Base-by-base conservation (phyloP, 331 rosid species). In the Malus hybrid region DNA sequence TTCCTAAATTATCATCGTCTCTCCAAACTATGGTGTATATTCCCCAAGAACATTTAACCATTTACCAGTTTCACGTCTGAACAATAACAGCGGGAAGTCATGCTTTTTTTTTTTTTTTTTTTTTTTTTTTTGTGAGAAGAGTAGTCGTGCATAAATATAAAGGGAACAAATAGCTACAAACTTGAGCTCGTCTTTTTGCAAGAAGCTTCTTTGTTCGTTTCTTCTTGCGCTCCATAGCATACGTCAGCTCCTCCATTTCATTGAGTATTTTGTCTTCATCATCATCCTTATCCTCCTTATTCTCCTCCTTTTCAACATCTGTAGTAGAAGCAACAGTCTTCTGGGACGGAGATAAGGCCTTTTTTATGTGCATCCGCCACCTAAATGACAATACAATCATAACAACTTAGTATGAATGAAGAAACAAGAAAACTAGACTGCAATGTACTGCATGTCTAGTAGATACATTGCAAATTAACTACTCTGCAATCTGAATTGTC, bases 241-340 rank as follows among this genome's bases (percentile, higher is more conserved):
- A 7, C 13, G 93, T 80, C 68, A 94, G 82, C 84, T 91, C 96
- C 86, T 94, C 99, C 99, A 94, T 94, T 83, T 94, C 95, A 76
- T 90, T 84, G 14, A 94, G 97, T 82, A 94, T 52, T 79, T 42
- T 92, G 71, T 90, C 92, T n/a, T 94, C 96, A 54, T 84, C 99
- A 71, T 90, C 88, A 73, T 80, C 89, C 78, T 85, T 78, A 13
- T 36, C 88, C 77, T 80, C 89, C 78, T 83, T 78, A 9, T 36
- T 76, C 72, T 82, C 88, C 66, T 16, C 22, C 6, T 74, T 83
- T 75, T 71, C 81, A 24, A 42, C 56, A 24, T 75, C 81, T 6
- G 54, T 54, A 10, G 85, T 44, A 61, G 83, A 76, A 66, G 86
- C 74, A n/a, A 34, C 83, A 28, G 79, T 61, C 90, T 90, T 91